These are phyloP conservation scores for Fusarium austroafricanum DNA, from an alignment of 2,329 filamentous ascomycete species.

Conservation along the genomic window DNA sequence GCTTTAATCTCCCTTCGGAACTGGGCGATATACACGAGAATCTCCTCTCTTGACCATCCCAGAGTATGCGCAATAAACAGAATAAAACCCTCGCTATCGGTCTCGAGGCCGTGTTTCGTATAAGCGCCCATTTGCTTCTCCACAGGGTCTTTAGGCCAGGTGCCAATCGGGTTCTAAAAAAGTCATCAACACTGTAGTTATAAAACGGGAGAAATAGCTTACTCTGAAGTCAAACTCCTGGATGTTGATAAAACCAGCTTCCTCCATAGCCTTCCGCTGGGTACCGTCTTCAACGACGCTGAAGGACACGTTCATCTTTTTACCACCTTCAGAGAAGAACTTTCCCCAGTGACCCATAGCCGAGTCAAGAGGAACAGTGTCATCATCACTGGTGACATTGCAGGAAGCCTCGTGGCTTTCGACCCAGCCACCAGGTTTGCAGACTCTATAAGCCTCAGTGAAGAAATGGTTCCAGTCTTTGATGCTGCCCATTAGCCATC, in stretches of 20 bases:
- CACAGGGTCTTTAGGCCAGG: constrained; percentile 23
- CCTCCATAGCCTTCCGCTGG: constrained; percentile 36
- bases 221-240: constrained; percentile 43
- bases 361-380: constrained; percentile 42
- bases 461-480: constrained; percentile 66
- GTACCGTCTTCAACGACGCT: constrained; percentile 37
- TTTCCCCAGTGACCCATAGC: constrained; percentile 47
- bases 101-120: constrained; percentile 49
- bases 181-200: rapidly evolving
- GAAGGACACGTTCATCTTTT: constrained; percentile 49
- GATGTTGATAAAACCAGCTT: constrained; percentile 40
- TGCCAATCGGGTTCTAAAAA: constrained; percentile 37
- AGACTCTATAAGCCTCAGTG: constrained; percentile 62
- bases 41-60: constrained; percentile 52
- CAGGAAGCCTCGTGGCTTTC: constrained; percentile 50
- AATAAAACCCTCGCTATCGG: constrained; percentile 52
- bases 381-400: constrained; percentile 46
- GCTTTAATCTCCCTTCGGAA: constrained; percentile 49
- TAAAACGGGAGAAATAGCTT: rapidly evolving
- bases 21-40: constrained; percentile 50
- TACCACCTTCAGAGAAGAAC: constrained; percentile 47
- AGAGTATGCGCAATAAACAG: constrained; percentile 52
- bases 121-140: constrained; percentile 45
- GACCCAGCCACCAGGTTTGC: constrained; percentile 65
- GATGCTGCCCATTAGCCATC: constrained; percentile 67